Evolutionary conservation across 306 rosid species (phyloP).

Genomic region (Argentina anserina): DNA sequence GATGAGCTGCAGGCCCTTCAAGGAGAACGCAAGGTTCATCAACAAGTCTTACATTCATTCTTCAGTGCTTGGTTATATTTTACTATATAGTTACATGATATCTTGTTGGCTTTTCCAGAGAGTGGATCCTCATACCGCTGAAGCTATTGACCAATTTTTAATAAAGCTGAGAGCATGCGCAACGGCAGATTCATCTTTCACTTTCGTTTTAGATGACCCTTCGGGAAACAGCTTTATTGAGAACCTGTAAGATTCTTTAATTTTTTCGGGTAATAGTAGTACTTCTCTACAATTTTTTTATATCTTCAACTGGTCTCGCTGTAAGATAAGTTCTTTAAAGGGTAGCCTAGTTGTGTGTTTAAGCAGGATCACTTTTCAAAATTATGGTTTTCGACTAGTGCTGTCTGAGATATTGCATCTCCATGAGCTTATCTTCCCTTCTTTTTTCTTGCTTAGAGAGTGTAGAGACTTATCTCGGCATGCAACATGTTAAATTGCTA

Average conservation of each 20-base stretch:
- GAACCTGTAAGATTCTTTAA: conserved; percentile 67
- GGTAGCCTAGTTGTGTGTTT: not conserved
- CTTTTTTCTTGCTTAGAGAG: not conserved
- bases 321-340: not conserved
- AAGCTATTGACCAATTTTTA: conserved; percentile 80
- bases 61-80: not conserved
- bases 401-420: not conserved
- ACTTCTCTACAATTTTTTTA: too few relatives aligned
- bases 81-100: conserved; percentile 11
- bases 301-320: not conserved
- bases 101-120: conserved; percentile 49
- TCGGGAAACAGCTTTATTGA: conserved; percentile 96
- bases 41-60: not conserved
- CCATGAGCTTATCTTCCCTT: not conserved
- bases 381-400: not conserved
- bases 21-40: conserved; percentile 78
- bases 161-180: conserved; percentile 74
- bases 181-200: conserved; percentile 57
- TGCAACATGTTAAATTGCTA: not conserved
- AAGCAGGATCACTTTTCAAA: not conserved
- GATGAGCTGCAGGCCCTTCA: conserved; percentile 81
- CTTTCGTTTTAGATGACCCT: conserved; percentile 85
- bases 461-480: not conserved
- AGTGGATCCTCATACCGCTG: conserved; percentile 74
- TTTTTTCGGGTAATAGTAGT: conserved; percentile 1